phyloP scores from a whole-genome alignment of 768 basidiomycete species.

The Termitomyces sp. region DNA sequence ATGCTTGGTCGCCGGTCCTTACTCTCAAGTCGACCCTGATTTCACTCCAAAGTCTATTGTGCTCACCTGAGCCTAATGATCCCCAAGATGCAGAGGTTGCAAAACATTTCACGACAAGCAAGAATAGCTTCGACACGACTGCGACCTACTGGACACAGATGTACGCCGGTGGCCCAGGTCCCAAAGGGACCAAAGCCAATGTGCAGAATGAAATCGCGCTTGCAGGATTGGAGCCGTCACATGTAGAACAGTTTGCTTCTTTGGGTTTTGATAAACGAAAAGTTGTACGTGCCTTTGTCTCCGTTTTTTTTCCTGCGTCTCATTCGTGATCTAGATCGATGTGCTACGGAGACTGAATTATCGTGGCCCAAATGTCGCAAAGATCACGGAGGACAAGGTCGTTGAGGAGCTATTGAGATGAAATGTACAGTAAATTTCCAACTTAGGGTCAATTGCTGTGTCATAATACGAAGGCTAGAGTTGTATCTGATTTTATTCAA shows the following conservation, averaged over 20 bases:
- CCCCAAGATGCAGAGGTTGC: conserved; percentile 98
- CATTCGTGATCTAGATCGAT: conserved; percentile 59
- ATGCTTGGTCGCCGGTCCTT: conserved; percentile 94
- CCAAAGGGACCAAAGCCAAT: conserved; percentile 50
- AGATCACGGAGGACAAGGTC: conserved; percentile 79
- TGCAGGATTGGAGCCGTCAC: conserved; percentile 80
- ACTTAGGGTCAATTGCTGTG: background rate
- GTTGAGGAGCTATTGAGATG: conserved; percentile 83
- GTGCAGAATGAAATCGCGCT: conserved; percentile 59
- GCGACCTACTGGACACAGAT: conserved; percentile 93
- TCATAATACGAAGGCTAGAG: conserved; percentile 5
- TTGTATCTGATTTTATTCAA: background rate
- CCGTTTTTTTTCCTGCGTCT: conserved; percentile 6
- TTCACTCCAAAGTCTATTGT: conserved; percentile 89
- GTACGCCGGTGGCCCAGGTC: conserved; percentile 76
- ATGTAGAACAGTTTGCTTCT: conserved; percentile 81
- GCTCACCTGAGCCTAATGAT: conserved; percentile 93
- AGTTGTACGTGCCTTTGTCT: conserved; percentile 62
- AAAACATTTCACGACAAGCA: conserved; percentile 92
- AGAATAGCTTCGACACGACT: conserved; percentile 85
- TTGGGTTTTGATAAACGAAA: conserved; percentile 82
- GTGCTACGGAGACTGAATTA: conserved; percentile 88
- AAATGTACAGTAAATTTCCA: conserved; percentile 11
- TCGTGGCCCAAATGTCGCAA: conserved; percentile 74
- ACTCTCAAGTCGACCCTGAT: conserved; percentile 96